These are phyloP conservation scores for Starmerella vaccinii DNA, from an alignment of 805 yeast species.

Conservation along the genomic window DNA sequence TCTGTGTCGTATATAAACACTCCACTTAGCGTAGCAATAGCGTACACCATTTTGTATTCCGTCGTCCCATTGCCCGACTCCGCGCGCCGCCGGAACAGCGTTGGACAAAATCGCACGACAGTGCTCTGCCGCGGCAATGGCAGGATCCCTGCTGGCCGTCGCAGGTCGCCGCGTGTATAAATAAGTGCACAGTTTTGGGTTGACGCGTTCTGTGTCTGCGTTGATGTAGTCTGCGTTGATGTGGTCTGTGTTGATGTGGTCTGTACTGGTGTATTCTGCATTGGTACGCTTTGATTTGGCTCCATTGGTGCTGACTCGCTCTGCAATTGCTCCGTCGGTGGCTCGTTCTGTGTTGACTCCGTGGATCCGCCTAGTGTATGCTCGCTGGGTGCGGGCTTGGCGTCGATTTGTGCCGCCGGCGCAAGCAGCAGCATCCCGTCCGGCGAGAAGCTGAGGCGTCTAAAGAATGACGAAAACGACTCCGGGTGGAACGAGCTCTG, in stretches of 20 bases:
- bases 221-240: too few species aligned
- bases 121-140: conserved; percentile 74
- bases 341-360: not conserved
- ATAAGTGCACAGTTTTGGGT: conserved; percentile 61
- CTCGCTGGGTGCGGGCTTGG: not conserved
- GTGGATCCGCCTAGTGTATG: not conserved
- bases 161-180: conserved; percentile 58
- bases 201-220: not conserved
- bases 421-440: conserved; percentile 76
- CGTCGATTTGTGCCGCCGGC: conserved; percentile 57
- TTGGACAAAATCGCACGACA: conserved; percentile 69
- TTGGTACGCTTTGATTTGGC: too few species aligned
- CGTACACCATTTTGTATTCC: conserved; percentile 70
- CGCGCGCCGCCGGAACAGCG: conserved; percentile 38
- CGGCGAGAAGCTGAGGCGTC: conserved; percentile 77
- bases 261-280: too few species aligned
- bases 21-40: conserved; percentile 85
- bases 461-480: conserved; percentile 78
- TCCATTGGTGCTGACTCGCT: too few species aligned
- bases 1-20: conserved; percentile 76
- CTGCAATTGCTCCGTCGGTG: too few species aligned
- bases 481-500: conserved; percentile 49
- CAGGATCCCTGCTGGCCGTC: conserved; percentile 64
- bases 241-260: too few species aligned
- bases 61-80: conserved; percentile 30